These are phyloP conservation scores for Perilla frutescens DNA, from an alignment of 257 asterid genomes.

Conservation along the genomic window DNA sequence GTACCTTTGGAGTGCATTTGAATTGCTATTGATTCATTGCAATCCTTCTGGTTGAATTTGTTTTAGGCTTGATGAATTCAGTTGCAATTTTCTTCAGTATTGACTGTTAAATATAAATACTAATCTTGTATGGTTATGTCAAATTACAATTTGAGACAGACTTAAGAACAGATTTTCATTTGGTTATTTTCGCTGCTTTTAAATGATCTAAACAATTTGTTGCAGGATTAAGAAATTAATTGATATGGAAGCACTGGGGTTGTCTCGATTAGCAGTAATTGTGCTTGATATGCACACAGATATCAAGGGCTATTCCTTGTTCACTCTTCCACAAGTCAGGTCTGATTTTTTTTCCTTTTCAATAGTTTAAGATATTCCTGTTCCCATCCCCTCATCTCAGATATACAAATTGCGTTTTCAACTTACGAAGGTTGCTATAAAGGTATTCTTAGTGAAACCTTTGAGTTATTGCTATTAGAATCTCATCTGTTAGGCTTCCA, in stretches of 20 bases:
- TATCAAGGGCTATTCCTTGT: constrained; percentile 89
- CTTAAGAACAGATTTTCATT: not conserved
- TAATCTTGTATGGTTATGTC: constrained; percentile 9
- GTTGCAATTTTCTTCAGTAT: not conserved
- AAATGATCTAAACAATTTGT: constrained; percentile 18
- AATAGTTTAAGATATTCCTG: constrained; percentile 17
- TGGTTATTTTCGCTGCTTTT: constrained; percentile 6
- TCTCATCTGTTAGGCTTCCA: not conserved
- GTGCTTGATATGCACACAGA: constrained; percentile 89
- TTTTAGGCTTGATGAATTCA: constrained; percentile 23
- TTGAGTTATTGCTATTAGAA: too few relatives aligned
- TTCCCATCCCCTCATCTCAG: constrained; percentile 7
- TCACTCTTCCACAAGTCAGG: constrained; percentile 98
- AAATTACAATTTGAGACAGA: not conserved
- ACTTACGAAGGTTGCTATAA: not conserved
- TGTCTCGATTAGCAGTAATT: constrained; percentile 77
- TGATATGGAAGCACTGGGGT: constrained; percentile 77
- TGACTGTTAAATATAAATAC: constrained; percentile 1
- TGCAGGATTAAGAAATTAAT: constrained; percentile 89
- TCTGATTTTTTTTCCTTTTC: constrained; percentile 36
- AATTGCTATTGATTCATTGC: constrained; percentile 6
- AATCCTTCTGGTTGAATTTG: constrained; percentile 5
- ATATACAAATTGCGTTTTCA: not conserved
- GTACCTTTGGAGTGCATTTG: constrained; percentile 9
- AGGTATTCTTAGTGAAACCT: not conserved